These are phyloP conservation scores for Wickerhamiella cacticola DNA, from an alignment of 805 yeast species.

Conservation along the genomic window DNA sequence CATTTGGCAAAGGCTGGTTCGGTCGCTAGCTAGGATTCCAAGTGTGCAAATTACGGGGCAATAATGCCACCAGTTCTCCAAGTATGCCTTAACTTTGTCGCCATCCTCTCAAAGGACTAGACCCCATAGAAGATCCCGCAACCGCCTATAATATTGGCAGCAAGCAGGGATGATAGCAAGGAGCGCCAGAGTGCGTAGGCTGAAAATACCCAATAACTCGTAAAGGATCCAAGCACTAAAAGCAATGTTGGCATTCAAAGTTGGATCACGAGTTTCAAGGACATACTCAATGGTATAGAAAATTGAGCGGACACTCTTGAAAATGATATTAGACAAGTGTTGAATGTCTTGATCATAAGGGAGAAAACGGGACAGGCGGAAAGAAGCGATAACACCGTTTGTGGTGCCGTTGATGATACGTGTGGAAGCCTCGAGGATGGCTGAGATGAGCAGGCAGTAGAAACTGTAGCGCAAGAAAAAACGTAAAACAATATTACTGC, in stretches of 20 bases:
- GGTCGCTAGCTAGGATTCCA: too few relatives aligned
- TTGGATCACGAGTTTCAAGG: constrained; percentile 34
- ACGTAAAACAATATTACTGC: constrained; percentile 25
- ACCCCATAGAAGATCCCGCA: too few relatives aligned
- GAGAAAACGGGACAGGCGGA: constrained; percentile 47
- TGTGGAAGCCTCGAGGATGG: constrained; percentile 65
- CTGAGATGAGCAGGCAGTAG: constrained; percentile 49
- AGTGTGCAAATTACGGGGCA: too few relatives aligned
- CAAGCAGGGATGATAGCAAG: constrained; percentile 49
- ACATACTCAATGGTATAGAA: constrained; percentile 25
- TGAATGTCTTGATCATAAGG: constrained; percentile 31
- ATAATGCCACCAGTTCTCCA: too few relatives aligned
- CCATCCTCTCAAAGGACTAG: too few relatives aligned
- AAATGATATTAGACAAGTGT: constrained; percentile 32
- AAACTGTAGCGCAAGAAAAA: constrained; percentile 34
- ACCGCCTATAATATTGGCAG: too few relatives aligned
- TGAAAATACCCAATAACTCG: constrained; percentile 62
- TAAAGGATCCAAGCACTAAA: constrained; percentile 58
- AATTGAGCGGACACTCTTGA: constrained; percentile 28
- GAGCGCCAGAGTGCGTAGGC: constrained; percentile 56
- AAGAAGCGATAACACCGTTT: constrained; percentile 62
- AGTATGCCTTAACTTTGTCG: too few relatives aligned
- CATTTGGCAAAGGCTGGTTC: too few relatives aligned
- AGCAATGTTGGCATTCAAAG: constrained; percentile 50
- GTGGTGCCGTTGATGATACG: constrained; percentile 53